Evolutionary conservation across 75 land plant genomes (phyloP), one percentile per base, ranked within the genome.

Genomic region (Cryptomeria japonica): DNA sequence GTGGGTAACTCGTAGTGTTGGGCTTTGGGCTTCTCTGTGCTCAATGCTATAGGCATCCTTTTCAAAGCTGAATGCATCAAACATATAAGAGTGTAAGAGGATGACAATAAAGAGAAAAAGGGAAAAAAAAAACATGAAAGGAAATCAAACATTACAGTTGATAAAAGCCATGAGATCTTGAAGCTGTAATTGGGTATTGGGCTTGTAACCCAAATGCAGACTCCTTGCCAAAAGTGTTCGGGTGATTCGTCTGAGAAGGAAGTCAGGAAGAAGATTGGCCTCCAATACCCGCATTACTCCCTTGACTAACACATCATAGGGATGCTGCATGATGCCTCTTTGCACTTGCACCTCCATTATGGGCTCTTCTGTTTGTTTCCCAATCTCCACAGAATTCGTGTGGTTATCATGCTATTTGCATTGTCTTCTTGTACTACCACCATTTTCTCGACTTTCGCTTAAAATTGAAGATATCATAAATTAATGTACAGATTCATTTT

Each of bases 1-100:
- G 96, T 97, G 14, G 99, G 99, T 0, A 98, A 85, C 53, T 98
- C 98, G 85, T 98, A 98, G 78, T 98, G 99, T 77, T 98, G 99
- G 25, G 91, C 41, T 83, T 98, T 97, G 19, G 99, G 93, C n/a
- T 82, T 87, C 36, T 95, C 95, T 42, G 97, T 96, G 90, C 92
- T 80, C 75, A 98, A 90, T 36, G 99, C 99, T 76, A 98, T 96
- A 13, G 99, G 99, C 98, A 98, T 94, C 84, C 95, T 87, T 87
- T 89, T 91, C 64, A 96, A 87, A 25, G 93, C 99, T 97, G 87
- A 87, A 90, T 78, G 46, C 2, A 10, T 19, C 31, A 88, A 87
- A 75, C 55, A 80, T 19, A 80, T 28, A 25, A 13, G 38, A 77
- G 11, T 22, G 18, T 46, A 46, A 85, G 14, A 6, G 70, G 41